A percentile compares a stretch with the other conserved stretches of the same genome.
Evolutionary conservation across 2,329 filamentous ascomycete species (phyloP).

Genomic region (Raffaelea albimanens): DNA sequence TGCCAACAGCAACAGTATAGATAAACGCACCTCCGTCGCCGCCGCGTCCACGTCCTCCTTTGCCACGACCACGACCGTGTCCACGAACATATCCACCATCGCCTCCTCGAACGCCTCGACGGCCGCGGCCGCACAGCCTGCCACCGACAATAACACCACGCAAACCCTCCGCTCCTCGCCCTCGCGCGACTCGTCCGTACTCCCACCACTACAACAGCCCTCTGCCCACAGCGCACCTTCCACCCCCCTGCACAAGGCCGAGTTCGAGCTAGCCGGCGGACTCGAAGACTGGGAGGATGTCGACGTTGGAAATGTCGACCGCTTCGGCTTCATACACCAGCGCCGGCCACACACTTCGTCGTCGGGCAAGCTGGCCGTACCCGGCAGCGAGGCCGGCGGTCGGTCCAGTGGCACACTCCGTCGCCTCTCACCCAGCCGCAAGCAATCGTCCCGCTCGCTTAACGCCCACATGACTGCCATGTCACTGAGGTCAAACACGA

Average conservation of each 20-base stretch:
- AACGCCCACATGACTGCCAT: slow-evolving; percentile 46
- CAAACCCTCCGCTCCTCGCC: not conserved
- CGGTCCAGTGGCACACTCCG: not conserved
- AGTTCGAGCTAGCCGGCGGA: slow-evolving; percentile 44
- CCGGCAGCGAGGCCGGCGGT: not conserved
- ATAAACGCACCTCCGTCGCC: not conserved
- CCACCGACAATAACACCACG: not conserved
- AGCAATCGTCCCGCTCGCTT: slow-evolving; percentile 48
- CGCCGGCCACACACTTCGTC: slow-evolving; percentile 34
- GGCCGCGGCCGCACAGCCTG: not conserved
- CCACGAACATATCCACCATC: not conserved
- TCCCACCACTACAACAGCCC: slow-evolving; percentile 35
- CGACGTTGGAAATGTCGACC: slow-evolving; percentile 50
- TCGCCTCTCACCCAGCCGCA: slow-evolving; percentile 32
- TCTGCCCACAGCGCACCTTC: slow-evolving; percentile 6
- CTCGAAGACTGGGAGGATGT: slow-evolving; percentile 61
- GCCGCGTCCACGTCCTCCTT: not conserved
- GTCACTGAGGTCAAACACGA: slow-evolving; percentile 32
- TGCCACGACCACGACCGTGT: slow-evolving; percentile 1
- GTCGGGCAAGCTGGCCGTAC: slow-evolving; percentile 30
- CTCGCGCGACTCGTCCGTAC: slow-evolving; percentile 12
- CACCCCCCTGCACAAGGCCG: slow-evolving; percentile 8
- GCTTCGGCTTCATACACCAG: slow-evolving; percentile 56
- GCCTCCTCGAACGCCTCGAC: too few relatives aligned
- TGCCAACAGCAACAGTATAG: too few relatives aligned